Conservation (phyloP, 2,329 filamentous ascomycete genomes). For the Curvularia hawaiiensis region DNA sequence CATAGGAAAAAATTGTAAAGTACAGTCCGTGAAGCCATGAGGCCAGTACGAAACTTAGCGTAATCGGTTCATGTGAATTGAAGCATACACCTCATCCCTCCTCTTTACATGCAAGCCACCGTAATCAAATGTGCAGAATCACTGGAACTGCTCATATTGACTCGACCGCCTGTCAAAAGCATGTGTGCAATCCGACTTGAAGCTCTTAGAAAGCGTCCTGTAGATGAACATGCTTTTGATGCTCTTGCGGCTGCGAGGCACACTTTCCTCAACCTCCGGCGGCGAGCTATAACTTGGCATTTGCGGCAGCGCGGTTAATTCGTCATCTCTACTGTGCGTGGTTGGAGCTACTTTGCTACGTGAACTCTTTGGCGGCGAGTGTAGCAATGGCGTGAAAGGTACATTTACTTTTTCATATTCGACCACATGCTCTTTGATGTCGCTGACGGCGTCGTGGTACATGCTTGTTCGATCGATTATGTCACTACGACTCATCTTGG, state of each 20-base stretch:
- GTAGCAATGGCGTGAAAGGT: constrained; percentile 27
- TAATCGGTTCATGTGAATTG: not conserved
- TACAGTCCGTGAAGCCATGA: not conserved
- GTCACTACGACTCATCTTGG: not conserved
- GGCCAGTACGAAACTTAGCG: not conserved
- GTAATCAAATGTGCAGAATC: no score
- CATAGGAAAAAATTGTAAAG: not conserved
- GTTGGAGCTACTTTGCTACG: constrained; percentile 17
- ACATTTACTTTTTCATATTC: constrained; percentile 30
- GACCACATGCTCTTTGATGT: constrained; percentile 35
- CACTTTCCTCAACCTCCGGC: not conserved
- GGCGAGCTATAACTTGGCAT: constrained; percentile 3
- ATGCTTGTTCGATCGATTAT: constrained; percentile 4
- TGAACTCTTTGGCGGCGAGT: constrained; percentile 26
- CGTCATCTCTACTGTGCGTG: constrained; percentile 14
- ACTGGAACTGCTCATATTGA: not conserved
- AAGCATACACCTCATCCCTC: not conserved
- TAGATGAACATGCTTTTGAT: constrained; percentile 32
- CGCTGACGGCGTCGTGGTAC: constrained; percentile 17
- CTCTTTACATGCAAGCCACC: not conserved
- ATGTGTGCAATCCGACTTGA: not conserved
- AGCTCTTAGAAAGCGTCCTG: constrained; percentile 12
- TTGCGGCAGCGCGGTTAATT: constrained; percentile 26
- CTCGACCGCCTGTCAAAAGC: not conserved
- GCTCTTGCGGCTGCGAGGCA: constrained; percentile 24